These are phyloP conservation scores for Areca catechu DNA, from an alignment of 176 grass and related monocot species.

Conservation along the genomic window DNA sequence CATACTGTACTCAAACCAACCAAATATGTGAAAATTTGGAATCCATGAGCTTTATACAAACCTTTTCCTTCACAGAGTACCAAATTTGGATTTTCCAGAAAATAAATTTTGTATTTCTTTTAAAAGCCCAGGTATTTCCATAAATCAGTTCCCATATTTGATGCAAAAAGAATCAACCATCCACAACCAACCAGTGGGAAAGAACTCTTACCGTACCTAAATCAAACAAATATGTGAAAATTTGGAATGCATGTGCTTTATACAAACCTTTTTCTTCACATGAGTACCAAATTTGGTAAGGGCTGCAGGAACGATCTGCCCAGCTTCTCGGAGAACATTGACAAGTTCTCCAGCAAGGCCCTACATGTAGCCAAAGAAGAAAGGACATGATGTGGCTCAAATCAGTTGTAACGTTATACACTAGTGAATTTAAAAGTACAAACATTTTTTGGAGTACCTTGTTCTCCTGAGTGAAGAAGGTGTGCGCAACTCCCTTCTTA, in stretches of 20 bases:
- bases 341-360: constrained; percentile 92
- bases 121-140: too few relatives aligned
- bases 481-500: constrained; percentile 94
- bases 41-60: constrained; percentile 17
- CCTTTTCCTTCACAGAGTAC: constrained; percentile 97
- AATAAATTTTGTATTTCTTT: too few relatives aligned
- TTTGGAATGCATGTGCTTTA: not conserved
- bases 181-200: too few relatives aligned
- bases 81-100: constrained; percentile 40
- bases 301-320: constrained; percentile 59
- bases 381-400: not conserved
- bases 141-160: too few relatives aligned
- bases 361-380: constrained; percentile 24
- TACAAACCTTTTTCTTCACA: constrained; percentile 96
- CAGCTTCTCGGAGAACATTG: constrained; percentile 94
- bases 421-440: not conserved
- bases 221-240: not conserved
- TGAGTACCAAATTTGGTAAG: constrained; percentile 95
- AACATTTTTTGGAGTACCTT: constrained; percentile 38
- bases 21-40: not conserved
- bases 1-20: too few relatives aligned
- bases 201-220: too few relatives aligned
- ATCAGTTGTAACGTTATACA: too few relatives aligned
- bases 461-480: constrained; percentile 85
- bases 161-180: too few relatives aligned